Evolutionary conservation across 331 rosid genomes (phyloP).

Genomic region (Acacia concinna): DNA sequence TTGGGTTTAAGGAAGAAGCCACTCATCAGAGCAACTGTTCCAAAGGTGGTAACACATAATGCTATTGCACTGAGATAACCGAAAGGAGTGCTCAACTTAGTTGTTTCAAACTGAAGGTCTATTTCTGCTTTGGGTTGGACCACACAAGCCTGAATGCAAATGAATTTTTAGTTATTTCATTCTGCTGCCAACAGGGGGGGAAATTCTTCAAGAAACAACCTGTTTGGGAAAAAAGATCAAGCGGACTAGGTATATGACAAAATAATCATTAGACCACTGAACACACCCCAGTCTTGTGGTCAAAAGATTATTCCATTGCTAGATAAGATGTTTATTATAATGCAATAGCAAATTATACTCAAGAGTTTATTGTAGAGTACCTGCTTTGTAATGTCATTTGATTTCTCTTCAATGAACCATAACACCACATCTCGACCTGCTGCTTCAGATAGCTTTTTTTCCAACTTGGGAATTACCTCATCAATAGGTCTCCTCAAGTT

Average conservation of each 20-base stretch:
- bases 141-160: conserved; percentile 69
- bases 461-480: conserved; percentile 83
- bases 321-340: not conserved
- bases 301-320: not conserved
- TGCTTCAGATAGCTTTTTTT: conserved; percentile 79
- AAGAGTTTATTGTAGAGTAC: conserved; percentile 35
- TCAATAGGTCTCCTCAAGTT: conserved; percentile 88
- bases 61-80: conserved; percentile 73
- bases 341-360: not conserved
- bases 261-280: not conserved
- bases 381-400: conserved; percentile 82
- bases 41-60: conserved; percentile 78
- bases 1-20: conserved; percentile 91
- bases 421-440: conserved; percentile 79
- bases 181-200: conserved; percentile 13
- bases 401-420: conserved; percentile 91
- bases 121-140: conserved; percentile 97
- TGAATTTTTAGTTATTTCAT: not conserved
- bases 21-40: conserved; percentile 84
- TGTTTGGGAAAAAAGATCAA: not conserved
- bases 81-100: conserved; percentile 77
- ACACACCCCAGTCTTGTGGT: not conserved
- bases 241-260: not conserved
- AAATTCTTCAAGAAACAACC: not conserved
- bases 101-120: conserved; percentile 80